phyloP scores from a whole-genome alignment of 2,329 filamentous ascomycete species.

The Rasamsonia emersonii region DNA sequence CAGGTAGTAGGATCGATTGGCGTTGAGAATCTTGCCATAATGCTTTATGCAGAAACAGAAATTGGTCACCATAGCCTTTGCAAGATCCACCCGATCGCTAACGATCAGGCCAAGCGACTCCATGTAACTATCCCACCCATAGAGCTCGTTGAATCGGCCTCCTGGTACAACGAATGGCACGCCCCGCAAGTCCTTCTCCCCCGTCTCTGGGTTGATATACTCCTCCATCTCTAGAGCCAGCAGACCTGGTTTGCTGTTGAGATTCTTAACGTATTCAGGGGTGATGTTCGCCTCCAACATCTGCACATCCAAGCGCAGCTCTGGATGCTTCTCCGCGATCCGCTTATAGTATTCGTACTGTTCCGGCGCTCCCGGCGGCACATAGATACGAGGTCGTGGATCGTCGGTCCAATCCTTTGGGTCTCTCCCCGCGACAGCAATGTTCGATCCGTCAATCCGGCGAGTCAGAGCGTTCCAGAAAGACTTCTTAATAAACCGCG shows the following conservation, averaged over 20 bases:
- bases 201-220: conserved; percentile 56
- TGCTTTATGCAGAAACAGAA: conserved; percentile 98
- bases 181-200: conserved; percentile 63
- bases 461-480: conserved; percentile 92
- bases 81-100: conserved; percentile 75
- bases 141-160: conserved; percentile 94
- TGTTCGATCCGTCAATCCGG: conserved; percentile 70
- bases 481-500: conserved; percentile 74
- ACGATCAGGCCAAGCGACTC: conserved; percentile 81
- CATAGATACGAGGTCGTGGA: conserved; percentile 82
- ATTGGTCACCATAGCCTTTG: conserved; percentile 90
- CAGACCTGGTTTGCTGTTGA: conserved; percentile 82
- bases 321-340: conserved; percentile 68
- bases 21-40: conserved; percentile 97
- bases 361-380: conserved; percentile 74
- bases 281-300: conserved; percentile 65
- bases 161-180: conserved; percentile 96
- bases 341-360: conserved; percentile 84
- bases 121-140: conserved; percentile 99
- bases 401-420: conserved; percentile 94
- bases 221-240: conserved; percentile 86
- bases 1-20: conserved; percentile 92
- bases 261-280: conserved; percentile 67
- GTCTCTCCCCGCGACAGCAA: conserved; percentile 77
- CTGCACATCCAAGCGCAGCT: conserved; percentile 80